These are phyloP conservation scores for Spergularia azorica DNA, from an alignment of 179 eudicot species.

Conservation along the genomic window DNA sequence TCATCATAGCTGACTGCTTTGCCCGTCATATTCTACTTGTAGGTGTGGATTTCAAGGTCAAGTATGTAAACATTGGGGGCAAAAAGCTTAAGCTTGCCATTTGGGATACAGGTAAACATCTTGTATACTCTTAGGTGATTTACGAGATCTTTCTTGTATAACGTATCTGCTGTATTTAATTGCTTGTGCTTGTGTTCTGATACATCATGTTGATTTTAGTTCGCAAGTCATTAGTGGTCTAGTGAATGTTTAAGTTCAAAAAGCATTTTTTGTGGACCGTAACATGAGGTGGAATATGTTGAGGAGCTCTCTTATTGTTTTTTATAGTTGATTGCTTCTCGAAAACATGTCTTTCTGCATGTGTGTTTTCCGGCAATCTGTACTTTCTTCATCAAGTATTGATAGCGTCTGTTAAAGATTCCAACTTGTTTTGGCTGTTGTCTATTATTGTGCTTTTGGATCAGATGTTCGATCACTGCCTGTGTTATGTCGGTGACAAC, in stretches of 20 bases:
- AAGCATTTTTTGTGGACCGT: not conserved
- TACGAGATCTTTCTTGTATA: not conserved
- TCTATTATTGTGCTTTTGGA: not conserved
- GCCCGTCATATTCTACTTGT: constrained; percentile 9
- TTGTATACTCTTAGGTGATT: not conserved
- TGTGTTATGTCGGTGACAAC: not conserved
- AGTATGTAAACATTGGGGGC: constrained; percentile 50
- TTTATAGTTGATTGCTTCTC: not conserved
- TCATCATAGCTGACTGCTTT: not conserved
- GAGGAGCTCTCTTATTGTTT: not conserved
- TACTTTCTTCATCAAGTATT: not conserved
- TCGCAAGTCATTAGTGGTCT: not conserved
- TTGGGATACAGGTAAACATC: constrained; percentile 53
- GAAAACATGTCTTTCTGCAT: constrained; percentile 10
- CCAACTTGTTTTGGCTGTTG: not conserved
- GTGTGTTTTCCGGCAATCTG: not conserved
- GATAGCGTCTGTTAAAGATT: not conserved
- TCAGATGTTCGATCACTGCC: not conserved
- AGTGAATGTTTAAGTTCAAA: not conserved
- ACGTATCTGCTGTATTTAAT: not conserved
- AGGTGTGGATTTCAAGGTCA: constrained; percentile 59
- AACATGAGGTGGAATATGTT: not conserved
- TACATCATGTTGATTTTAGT: not conserved
- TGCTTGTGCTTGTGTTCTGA: not conserved
- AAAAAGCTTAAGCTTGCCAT: constrained; percentile 53